These are phyloP conservation scores for Colletotrichum sp. DNA, from an alignment of 2,329 filamentous ascomycete species.

Conservation along the genomic window DNA sequence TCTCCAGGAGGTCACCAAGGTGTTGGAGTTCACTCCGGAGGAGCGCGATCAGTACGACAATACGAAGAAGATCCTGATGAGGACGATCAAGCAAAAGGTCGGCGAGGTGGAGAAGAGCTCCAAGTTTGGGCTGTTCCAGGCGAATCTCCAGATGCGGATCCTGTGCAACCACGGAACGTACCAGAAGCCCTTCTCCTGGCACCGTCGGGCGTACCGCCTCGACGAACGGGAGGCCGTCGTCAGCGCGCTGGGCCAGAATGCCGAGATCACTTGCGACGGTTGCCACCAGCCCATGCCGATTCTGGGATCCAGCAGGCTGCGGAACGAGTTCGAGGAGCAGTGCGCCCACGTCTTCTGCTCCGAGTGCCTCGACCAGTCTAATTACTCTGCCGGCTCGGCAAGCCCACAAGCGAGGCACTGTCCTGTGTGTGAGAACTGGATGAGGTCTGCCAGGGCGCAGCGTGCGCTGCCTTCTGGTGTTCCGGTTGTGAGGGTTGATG, in stretches of 20 bases:
- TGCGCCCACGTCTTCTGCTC: conserved; percentile 35
- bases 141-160: conserved; percentile 48
- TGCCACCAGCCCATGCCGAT: conserved; percentile 38
- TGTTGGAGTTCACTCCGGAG: conserved; percentile 33
- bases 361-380: conserved; percentile 29
- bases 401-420: conserved; percentile 18
- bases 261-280: conserved; percentile 28
- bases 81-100: conserved; percentile 40
- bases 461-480: background rate
- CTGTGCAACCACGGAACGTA: conserved; percentile 56
- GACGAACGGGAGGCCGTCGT: conserved; percentile 36
- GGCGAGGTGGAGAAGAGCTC: conserved; percentile 35
- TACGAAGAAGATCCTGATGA: conserved; percentile 39
- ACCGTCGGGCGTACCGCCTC: conserved; percentile 24
- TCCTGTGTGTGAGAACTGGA: conserved; percentile 24
- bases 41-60: conserved; percentile 36
- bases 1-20: conserved; percentile 22
- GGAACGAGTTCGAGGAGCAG: conserved; percentile 23
- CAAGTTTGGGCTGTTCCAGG: conserved; percentile 49
- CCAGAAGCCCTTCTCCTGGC: conserved; percentile 49
- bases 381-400: background rate
- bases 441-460: background rate
- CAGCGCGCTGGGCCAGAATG: conserved; percentile 23
- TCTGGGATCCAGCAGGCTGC: conserved; percentile 23
- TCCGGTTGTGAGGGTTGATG: background rate